Base-by-base conservation (phyloP, 495 filamentous ascomycete species). In the Bryoglossum gracile region DNA sequence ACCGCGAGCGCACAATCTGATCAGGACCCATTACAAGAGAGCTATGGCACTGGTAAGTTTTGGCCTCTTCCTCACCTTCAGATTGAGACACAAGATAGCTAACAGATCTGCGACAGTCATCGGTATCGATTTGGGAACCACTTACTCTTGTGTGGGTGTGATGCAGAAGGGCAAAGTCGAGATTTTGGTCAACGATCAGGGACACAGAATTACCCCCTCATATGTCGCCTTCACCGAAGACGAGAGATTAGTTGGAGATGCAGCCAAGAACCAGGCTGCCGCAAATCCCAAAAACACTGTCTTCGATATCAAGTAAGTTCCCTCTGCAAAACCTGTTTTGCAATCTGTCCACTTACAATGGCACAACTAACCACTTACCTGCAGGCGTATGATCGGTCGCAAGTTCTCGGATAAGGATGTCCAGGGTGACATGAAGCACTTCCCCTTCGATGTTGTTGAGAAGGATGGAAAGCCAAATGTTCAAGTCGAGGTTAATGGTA, bases 111-210 rank as follows among this genome's bases (percentile, higher is more conserved):
- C 32, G 8, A 26, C 65, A 71, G 88, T 95, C 51, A 91, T 98
- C 62, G 92, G 92, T 82, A 98, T 98, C 68, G 92, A 98, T 83
- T 70, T 98, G 65, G 92, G 92, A 69, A 98, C 92, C 40, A 98
- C 92, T 42, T 98, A 98, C 78, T 95, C 89, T 56, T 98, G 92
- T 72, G 92, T 97, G 57, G 92, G 90, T 84, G 86, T 98, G 61
- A 97, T 97, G 94, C 89, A 94, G 65, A 86, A 87, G 67, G 92
- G 92, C 65, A 95, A 95, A 73, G 94, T 99, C 48, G 94, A 99
- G 63, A 95, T 92, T 71, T 76, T 96, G 52, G 87, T 87, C 65
- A 96, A 95, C 73, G 89, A 92, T 70, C 89, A 95, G 78, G 91
- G 91, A 81, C 92, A 98, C 82, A 87, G 91, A 72, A 97, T 98